These are phyloP conservation scores for Vitis riparia DNA, from an alignment of 164 flowering plant genomes.

Conservation along the genomic window DNA sequence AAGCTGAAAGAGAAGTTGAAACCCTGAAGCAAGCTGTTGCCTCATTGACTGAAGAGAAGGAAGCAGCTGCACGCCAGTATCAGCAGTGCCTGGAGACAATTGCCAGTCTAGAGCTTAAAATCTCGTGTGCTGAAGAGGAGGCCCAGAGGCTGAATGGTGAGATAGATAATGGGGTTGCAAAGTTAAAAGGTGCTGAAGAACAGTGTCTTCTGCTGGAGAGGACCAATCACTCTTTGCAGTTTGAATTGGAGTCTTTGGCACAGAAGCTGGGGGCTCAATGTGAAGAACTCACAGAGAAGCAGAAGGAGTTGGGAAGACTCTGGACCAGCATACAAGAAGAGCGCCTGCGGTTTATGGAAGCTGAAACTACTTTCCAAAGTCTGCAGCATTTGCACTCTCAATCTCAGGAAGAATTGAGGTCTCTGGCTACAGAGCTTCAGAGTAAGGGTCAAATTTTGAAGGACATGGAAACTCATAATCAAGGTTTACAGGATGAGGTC, in stretches of 20 bases:
- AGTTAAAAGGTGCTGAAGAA: conserved; percentile 59
- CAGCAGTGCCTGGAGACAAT: conserved; percentile 52
- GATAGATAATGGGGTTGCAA: conserved; percentile 40
- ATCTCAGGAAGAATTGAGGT: conserved; percentile 56
- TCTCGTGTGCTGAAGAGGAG: conserved; percentile 43
- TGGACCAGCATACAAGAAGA: conserved; percentile 66
- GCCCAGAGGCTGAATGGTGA: conserved; percentile 43
- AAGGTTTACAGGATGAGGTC: conserved; percentile 39
- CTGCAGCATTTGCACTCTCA: conserved; percentile 59
- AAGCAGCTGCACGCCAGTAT: conserved; percentile 42
- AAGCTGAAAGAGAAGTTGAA: conserved; percentile 52
- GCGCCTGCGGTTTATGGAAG: conserved; percentile 52
- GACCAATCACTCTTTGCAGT: conserved; percentile 51
- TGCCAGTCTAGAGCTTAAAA: conserved; percentile 40
- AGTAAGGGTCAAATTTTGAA: conserved; percentile 32
- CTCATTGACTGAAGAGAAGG: conserved; percentile 49
- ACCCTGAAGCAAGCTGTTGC: conserved; percentile 34
- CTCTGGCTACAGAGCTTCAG: conserved; percentile 48
- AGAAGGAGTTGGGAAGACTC: conserved; percentile 58
- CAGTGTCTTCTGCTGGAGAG: conserved; percentile 47
- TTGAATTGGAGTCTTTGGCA: conserved; percentile 45
- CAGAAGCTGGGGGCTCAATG: conserved; percentile 40
- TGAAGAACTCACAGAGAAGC: conserved; percentile 60
- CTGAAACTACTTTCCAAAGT: conserved; percentile 65
- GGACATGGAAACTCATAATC: conserved; percentile 37